Evolutionary conservation across 2,329 filamentous ascomycete genomes (phyloP), one percentile per base, ranked within the genome.

Genomic region (Parafenestella ontariensis): DNA sequence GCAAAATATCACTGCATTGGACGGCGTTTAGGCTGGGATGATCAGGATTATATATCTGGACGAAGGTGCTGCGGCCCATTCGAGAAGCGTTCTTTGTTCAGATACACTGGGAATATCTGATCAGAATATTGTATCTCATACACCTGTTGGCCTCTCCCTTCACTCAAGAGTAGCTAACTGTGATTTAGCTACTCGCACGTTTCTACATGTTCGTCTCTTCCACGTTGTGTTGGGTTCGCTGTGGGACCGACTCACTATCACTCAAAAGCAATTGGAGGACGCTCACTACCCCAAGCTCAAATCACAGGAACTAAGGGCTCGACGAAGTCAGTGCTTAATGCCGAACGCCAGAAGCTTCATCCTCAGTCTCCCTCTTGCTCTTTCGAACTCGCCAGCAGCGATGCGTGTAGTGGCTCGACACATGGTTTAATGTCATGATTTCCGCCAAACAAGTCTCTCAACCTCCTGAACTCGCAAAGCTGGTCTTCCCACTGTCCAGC

Each of bases 1-100:
- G 42, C 13, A 34, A 45, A 29, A 48, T 34, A 58, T 50, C 46
- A 57, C 49, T 71, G 69, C 68, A 73, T 72, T 47, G 50, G 49
- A 51, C 43, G 68, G 71, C 68, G 68, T 71, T 39, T 24, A 48
- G 49, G 61, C 39, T 43, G 54, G 58, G 47, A 53, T 56, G 46
- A 43, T 53, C 40, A 52, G 31, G 43, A n/a, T 34, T 29, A 44
- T 24, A 55, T 53, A 56, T 52, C 44, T 37, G 21, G 17, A 17
- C 28, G n/a, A 7, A 31, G 17, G 42, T 24, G 37, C 37, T 40
- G 15, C 17, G 3, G 37, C 9, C 13, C 17, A n/a, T 24, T 21
- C 24, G 21, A 21, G 13, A 40, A 20, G 20, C 21, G 21, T 24
- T 24, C 10, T 15, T 13, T 40, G 15, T 23, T 23, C 6, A 31